Evolutionary conservation across 208 protist species (phyloP).

Genomic region (Leishmania major): DNA sequence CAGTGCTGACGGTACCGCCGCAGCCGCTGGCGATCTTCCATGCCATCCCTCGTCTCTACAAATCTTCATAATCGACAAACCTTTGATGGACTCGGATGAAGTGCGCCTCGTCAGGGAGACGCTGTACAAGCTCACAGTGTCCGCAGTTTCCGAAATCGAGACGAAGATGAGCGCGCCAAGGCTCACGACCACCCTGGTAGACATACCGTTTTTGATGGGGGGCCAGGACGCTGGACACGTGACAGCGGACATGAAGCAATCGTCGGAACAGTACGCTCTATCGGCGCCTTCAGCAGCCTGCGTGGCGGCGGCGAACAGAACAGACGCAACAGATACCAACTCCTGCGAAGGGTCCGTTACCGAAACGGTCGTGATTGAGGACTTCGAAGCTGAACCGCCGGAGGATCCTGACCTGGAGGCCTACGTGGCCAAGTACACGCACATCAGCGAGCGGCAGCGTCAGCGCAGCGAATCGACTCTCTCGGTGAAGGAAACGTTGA

Average conservation of each 20-base stretch:
- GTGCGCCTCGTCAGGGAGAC: conserved; percentile 11
- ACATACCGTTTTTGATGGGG: neutral
- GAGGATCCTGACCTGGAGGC: conserved; percentile 23
- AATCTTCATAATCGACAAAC: conserved; percentile 60
- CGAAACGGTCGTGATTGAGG: conserved; percentile 32
- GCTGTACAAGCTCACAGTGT: conserved; percentile 18
- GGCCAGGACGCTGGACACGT: neutral
- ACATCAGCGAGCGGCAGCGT: conserved; percentile 30
- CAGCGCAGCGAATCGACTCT: conserved; percentile 8
- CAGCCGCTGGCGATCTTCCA: neutral
- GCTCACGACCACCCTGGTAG: neutral
- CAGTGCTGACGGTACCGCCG: neutral
- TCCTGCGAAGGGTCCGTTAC: conserved; percentile 15
- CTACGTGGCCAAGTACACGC: conserved; percentile 26
- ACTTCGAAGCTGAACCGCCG: conserved; percentile 22
- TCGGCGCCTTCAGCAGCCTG: neutral
- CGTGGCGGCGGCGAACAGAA: too few species aligned
- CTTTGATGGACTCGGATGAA: conserved; percentile 47
- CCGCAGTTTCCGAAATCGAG: neutral
- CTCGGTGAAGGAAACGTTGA: neutral
- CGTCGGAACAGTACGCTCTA: neutral
- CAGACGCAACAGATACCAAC: neutral
- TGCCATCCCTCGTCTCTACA: conserved; percentile 42
- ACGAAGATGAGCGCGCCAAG: neutral
- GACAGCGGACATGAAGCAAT: neutral